Conservation (phyloP, 2,329 filamentous ascomycete genomes). For the Aspergillus sp. region DNA sequence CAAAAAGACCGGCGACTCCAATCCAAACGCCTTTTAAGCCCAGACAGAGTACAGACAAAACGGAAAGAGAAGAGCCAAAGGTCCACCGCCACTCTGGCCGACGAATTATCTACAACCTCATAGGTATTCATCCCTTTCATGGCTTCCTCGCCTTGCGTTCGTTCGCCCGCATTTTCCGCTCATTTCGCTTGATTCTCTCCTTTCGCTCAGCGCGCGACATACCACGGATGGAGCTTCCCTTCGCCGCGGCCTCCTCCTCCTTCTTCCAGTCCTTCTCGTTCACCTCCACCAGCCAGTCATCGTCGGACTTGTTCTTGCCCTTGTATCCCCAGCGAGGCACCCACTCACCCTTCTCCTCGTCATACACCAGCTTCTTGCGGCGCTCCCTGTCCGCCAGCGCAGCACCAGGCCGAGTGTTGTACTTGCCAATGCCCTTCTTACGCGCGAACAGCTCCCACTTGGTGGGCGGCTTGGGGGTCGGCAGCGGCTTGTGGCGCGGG, state of each 20-base stretch:
- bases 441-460: slow-evolving; percentile 96
- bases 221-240: slow-evolving; percentile 65
- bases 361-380: slow-evolving; percentile 69
- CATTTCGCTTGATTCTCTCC: slow-evolving; percentile 61
- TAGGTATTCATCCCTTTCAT: slow-evolving; percentile 12
- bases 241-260: slow-evolving; percentile 55
- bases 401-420: slow-evolving; percentile 62
- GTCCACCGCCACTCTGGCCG: slow-evolving; percentile 1
- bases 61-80: slow-evolving; percentile 7
- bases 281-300: slow-evolving; percentile 90
- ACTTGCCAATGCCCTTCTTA: slow-evolving; percentile 89
- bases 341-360: slow-evolving; percentile 83
- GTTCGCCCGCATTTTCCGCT: slow-evolving; percentile 68
- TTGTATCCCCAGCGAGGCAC: slow-evolving; percentile 94
- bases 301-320: slow-evolving; percentile 78
- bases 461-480: slow-evolving; percentile 74
- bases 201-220: slow-evolving; percentile 65
- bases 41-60: slow-evolving; percentile 18
- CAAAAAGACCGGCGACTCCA: slow-evolving; percentile 20
- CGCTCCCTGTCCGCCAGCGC: slow-evolving; percentile 64
- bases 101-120: slow-evolving; percentile 2
- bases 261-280: slow-evolving; percentile 72
- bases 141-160: slow-evolving; percentile 47
- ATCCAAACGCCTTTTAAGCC: slow-evolving; percentile 24
- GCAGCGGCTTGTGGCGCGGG: slow-evolving; percentile 89